phyloP scores from a whole-genome alignment of 192 early-diverging fungal genomes.

The Entomortierella lignicola region DNA sequence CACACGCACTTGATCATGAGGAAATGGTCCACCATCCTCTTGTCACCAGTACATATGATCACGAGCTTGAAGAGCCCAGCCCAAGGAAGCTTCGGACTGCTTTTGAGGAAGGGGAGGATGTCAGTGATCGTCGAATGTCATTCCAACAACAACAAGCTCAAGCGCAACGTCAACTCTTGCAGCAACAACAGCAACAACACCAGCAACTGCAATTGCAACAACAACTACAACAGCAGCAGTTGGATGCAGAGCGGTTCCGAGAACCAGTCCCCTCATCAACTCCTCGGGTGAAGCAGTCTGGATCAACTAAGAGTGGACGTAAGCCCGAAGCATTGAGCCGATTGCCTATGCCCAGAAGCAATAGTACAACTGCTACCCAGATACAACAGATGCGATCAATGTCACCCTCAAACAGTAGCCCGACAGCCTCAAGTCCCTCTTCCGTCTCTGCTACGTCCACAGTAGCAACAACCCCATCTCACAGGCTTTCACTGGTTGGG shows the following conservation, averaged over 20 bases:
- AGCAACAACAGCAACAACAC: slow-evolving; percentile 47
- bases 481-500: slow-evolving; percentile 23
- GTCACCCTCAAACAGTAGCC: slow-evolving; percentile 21
- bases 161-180: slow-evolving; percentile 20
- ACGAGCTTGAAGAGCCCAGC: slow-evolving; percentile 39
- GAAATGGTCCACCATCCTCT: slow-evolving; percentile 42
- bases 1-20: slow-evolving; percentile 33
- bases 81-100: slow-evolving; percentile 28
- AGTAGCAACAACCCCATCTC: neutral
- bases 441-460: neutral
- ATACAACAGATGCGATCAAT: slow-evolving; percentile 4
- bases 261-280: slow-evolving; percentile 29
- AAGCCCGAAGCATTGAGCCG: slow-evolving; percentile 50
- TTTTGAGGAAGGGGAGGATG: slow-evolving; percentile 58
- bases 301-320: slow-evolving; percentile 23
- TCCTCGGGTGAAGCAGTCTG: slow-evolving; percentile 29
- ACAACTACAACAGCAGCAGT: slow-evolving; percentile 28
- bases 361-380: slow-evolving; percentile 7
- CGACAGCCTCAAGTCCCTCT: slow-evolving; percentile 14
- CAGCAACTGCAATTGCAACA: slow-evolving; percentile 33
- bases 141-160: slow-evolving; percentile 43
- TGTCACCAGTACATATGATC: slow-evolving; percentile 37
- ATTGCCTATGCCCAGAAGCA: slow-evolving; percentile 38
- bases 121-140: slow-evolving; percentile 8
- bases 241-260: slow-evolving; percentile 28